Conservation (phyloP, 345 rosid species). For the Noccaea caerulescens region DNA sequence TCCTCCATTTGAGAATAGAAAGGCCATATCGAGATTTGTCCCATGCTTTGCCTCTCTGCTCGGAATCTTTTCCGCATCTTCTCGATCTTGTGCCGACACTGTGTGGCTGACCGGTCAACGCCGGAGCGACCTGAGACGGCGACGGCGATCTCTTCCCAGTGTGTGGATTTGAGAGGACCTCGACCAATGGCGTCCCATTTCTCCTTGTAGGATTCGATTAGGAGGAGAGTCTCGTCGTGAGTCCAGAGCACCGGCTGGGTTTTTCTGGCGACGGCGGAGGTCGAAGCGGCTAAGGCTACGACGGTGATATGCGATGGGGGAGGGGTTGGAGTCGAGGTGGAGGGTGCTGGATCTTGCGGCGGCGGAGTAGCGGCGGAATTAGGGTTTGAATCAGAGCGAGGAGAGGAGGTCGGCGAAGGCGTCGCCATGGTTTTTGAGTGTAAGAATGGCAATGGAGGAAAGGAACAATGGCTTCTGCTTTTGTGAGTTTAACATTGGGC, state of each 20-base stretch:
- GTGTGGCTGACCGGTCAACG: slow-evolving; percentile 61
- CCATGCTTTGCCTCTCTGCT: slow-evolving; percentile 54
- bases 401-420: slow-evolving; percentile 37
- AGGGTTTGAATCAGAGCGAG: slow-evolving; percentile 44
- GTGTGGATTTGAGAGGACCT: slow-evolving; percentile 63
- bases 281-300: slow-evolving; percentile 36
- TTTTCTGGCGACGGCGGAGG: slow-evolving; percentile 42
- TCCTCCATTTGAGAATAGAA: slow-evolving; percentile 73
- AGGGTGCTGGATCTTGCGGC: slow-evolving; percentile 4
- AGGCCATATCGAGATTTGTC: slow-evolving; percentile 54
- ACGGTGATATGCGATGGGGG: slow-evolving; percentile 23
- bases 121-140: slow-evolving; percentile 69
- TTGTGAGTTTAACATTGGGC: slow-evolving; percentile 24
- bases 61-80: slow-evolving; percentile 76
- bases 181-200: slow-evolving; percentile 71
- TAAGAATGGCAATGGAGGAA: not conserved
- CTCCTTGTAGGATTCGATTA: slow-evolving; percentile 69
- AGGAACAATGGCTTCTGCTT: not conserved
- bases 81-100: slow-evolving; percentile 91
- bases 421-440: slow-evolving; percentile 33
- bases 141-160: slow-evolving; percentile 79
- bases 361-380: slow-evolving; percentile 38
- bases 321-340: slow-evolving; percentile 6
- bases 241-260: slow-evolving; percentile 75
- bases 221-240: slow-evolving; percentile 65